Percentiles rank a stretch among this genome's conserved stretches.
Evolutionary conservation across 1,284 basidiomycete genomes (phyloP).

Genomic region (Bothia castanella): DNA sequence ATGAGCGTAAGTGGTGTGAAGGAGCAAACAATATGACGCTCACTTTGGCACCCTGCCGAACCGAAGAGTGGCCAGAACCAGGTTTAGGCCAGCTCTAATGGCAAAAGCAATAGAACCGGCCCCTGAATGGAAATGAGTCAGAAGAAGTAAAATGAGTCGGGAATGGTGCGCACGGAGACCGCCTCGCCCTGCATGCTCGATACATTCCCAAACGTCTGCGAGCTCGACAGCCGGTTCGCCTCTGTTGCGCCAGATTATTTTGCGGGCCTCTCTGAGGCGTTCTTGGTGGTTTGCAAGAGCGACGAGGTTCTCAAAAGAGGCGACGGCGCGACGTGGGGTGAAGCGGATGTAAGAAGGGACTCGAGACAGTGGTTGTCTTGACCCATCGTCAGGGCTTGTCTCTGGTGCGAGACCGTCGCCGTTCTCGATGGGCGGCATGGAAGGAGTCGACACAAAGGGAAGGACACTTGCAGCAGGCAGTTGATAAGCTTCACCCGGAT

Average conservation of each 20-base stretch:
- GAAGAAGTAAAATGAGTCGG: neutral
- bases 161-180: conserved; percentile 61
- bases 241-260: conserved; percentile 80
- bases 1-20: conserved; percentile 5
- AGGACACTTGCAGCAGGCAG: neutral
- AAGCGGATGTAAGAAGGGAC: conserved; percentile 34
- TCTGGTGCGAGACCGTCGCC: conserved; percentile 2
- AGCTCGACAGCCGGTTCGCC: conserved; percentile 76
- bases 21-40: conserved; percentile 15
- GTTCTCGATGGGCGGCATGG: conserved; percentile 12
- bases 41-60: conserved; percentile 63
- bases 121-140: conserved; percentile 44
- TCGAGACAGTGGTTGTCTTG: conserved; percentile 15
- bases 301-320: conserved; percentile 76
- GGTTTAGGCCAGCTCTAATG: conserved; percentile 76
- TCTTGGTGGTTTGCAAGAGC: conserved; percentile 78
- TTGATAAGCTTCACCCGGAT: neutral
- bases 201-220: conserved; percentile 61
- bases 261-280: conserved; percentile 61
- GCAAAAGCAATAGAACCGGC: conserved; percentile 75
- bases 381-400: neutral
- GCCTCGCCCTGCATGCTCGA: conserved; percentile 71
- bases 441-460: neutral
- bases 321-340: conserved; percentile 55
- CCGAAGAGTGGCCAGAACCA: conserved; percentile 70